These are phyloP conservation scores for Phytopythium montanum DNA, from an alignment of 352 stramenopile genomes.

Conservation along the genomic window DNA sequence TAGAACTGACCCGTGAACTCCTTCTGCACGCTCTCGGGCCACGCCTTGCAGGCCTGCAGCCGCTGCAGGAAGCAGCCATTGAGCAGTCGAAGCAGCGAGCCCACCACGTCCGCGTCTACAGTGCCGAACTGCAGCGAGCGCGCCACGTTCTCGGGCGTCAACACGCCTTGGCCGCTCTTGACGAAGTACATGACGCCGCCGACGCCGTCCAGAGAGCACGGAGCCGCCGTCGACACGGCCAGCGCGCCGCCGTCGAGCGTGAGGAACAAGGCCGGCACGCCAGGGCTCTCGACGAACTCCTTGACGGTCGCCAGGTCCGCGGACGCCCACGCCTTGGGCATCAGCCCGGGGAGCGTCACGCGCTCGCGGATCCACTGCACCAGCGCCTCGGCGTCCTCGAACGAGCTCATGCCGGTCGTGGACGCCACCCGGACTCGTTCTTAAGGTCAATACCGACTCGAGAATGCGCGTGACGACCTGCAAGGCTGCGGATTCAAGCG, in stretches of 20 bases:
- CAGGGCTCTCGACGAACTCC: constrained; percentile 73
- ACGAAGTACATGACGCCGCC: constrained; percentile 85
- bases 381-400: constrained; percentile 82
- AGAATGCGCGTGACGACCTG: neutral
- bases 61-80: constrained; percentile 83
- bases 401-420: constrained; percentile 54
- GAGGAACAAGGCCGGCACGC: constrained; percentile 69
- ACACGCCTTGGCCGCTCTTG: constrained; percentile 74
- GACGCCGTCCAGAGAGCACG: constrained; percentile 27
- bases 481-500: neutral
- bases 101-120: constrained; percentile 71
- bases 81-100: constrained; percentile 81
- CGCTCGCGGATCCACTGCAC: constrained; percentile 85
- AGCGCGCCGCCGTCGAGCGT: constrained; percentile 43
- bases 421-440: neutral
- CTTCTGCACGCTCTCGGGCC: constrained; percentile 93
- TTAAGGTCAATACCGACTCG: neutral
- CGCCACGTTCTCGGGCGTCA: constrained; percentile 57
- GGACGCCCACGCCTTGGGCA: constrained; percentile 67
- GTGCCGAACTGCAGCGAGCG: constrained; percentile 74
- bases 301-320: constrained; percentile 78
- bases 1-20: constrained; percentile 94
- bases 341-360: constrained; percentile 67
- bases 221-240: constrained; percentile 50
- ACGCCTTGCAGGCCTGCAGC: constrained; percentile 76